phyloP scores from a whole-genome alignment of 768 basidiomycete species.

The Calvatia gigantea region DNA sequence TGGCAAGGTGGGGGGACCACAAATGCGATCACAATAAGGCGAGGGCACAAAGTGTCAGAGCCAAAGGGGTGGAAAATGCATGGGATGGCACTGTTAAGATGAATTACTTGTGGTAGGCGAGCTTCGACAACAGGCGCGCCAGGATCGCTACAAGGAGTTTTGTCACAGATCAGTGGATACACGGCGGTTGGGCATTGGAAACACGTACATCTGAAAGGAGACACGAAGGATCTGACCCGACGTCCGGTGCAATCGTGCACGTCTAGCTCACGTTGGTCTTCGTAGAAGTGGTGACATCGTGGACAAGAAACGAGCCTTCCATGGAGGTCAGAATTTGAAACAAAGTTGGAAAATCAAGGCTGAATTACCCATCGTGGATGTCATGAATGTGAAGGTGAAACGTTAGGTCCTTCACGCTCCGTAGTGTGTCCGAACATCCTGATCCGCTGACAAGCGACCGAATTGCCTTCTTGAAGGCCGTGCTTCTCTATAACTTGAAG shows the following conservation, averaged over 20 bases:
- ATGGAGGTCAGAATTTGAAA: neutral
- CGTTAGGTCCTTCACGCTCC: conserved; percentile 40
- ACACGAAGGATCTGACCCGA: neutral
- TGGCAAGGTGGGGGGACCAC: neutral
- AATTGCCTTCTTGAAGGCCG: conserved; percentile 25
- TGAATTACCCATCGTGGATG: conserved; percentile 39
- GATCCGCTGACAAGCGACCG: conserved; percentile 40
- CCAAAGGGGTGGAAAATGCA: neutral
- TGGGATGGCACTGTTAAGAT: neutral
- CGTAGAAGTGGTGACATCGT: conserved; percentile 21
- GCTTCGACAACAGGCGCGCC: conserved; percentile 2
- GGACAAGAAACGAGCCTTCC: conserved; percentile 20
- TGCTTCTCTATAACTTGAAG: conserved; percentile 22
- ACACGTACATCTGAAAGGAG: conserved; percentile 14
- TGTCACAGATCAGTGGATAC: neutral
- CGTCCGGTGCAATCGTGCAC: conserved; percentile 20
- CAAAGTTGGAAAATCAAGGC: neutral
- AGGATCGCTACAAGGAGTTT: neutral
- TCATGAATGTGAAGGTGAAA: conserved; percentile 58
- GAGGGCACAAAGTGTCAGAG: neutral
- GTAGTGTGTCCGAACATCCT: conserved; percentile 42
- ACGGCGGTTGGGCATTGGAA: neutral
- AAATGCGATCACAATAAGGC: neutral
- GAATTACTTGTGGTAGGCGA: conserved; percentile 8
- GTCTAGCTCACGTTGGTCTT: conserved; percentile 16